Evolutionary conservation across 1,139 yeast species (phyloP), one percentile per base, ranked within the genome.

Genomic region (Yamadazyma buinensis): DNA sequence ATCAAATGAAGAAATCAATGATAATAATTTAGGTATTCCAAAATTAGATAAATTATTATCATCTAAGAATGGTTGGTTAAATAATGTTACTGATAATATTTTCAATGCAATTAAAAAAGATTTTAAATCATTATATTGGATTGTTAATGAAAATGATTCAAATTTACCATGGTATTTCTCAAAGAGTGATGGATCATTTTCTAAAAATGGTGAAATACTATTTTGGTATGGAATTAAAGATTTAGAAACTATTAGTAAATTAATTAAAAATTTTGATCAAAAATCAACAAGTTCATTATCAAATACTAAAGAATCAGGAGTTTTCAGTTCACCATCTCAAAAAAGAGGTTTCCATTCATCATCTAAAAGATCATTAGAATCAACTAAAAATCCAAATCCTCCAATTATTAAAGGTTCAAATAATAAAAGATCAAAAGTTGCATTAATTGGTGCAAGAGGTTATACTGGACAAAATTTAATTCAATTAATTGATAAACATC

Each of bases 391-490:
- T 56, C 92, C 95, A 36, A 84, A 82, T 55, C 87, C 90, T 10
- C 92, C 94, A 15, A 48, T 75, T 29, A 68, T 68, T 40, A 67
- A 72, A 37, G 94, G 87, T 23, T 58, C 75, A 30, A 84, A 80
- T 63, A 67, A 71, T 29, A 59, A 67, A 34, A 76, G 75, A 40
- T 67, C 86, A 26, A 79, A 77, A 41, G 90, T 94, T 32, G 98
- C 97, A 1, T 75, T 92, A 49, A 90, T 92, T 55, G 99, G 99
- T 50, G 99, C 98, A 27, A 83, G 99, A 65, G 99, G 99, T 26
- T 87, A 78, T 64, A 90, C 97, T 21, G 99, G 98, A 23, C 95
- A 85, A 64, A 92, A 92, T 50, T 74, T 92, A 59, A 87, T 92
- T 48, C 77, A 82, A 32, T 72, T 92, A 66, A 84, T 92, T 46